Evolutionary conservation across 805 yeast species (phyloP).

Genomic region (Nakazawaea laoshanensis): DNA sequence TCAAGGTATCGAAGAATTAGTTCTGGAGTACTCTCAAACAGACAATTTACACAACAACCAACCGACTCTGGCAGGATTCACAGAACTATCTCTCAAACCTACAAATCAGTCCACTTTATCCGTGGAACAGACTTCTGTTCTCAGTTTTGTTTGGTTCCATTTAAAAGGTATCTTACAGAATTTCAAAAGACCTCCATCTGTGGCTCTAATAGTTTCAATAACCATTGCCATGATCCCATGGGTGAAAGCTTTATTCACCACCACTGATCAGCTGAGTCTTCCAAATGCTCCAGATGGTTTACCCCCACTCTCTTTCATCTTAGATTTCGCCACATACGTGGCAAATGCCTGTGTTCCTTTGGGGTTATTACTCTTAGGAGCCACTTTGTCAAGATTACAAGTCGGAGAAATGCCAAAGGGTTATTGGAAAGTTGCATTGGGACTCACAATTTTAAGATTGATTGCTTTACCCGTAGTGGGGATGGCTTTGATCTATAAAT

Average conservation of each 20-base stretch:
- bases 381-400: constrained; percentile 72
- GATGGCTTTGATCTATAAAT: constrained; percentile 52
- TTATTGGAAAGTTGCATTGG: constrained; percentile 57
- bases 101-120: constrained; percentile 1
- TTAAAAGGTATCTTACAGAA: constrained; percentile 27
- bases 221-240: constrained; percentile 82
- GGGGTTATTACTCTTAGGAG: constrained; percentile 78
- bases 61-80: constrained; percentile 16
- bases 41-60: constrained; percentile 21
- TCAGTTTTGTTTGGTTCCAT: neutral
- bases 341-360: constrained; percentile 87
- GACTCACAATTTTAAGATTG: constrained; percentile 49
- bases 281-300: constrained; percentile 75
- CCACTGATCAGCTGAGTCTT: constrained; percentile 36
- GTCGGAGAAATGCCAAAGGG: constrained; percentile 56
- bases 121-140: constrained; percentile 2
- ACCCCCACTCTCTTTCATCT: constrained; percentile 79
- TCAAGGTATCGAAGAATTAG: constrained; percentile 35
- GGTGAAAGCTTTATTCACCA: constrained; percentile 60
- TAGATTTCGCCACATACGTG: constrained; percentile 73
- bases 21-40: constrained; percentile 42
- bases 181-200: constrained; percentile 62
- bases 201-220: constrained; percentile 59
- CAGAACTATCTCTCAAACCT: constrained; percentile 17
- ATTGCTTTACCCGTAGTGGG: constrained; percentile 77